A percentile compares a stretch with the other conserved stretches of the same genome.
Evolutionary conservation across 2,329 filamentous ascomycete genomes (phyloP).

Genomic region (Tolypocladium sp.): DNA sequence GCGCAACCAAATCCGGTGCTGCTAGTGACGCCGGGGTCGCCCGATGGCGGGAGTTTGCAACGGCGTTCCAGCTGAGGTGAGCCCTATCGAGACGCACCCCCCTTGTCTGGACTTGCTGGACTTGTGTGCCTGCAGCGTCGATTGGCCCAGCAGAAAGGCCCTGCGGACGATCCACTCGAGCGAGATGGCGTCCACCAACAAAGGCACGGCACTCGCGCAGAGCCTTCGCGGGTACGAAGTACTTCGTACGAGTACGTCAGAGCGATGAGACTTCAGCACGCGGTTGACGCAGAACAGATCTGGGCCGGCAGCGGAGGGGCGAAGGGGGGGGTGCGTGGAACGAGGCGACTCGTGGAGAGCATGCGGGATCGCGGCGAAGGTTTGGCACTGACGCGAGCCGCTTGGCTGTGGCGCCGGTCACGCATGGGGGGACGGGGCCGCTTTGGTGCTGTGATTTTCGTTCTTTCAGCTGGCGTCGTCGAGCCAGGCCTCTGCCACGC

Average conservation of each 20-base stretch:
- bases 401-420: slow-evolving; percentile 11
- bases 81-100: slow-evolving; percentile 16
- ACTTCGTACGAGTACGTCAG: neutral
- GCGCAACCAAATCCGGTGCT: neutral
- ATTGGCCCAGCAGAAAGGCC: neutral
- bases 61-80: slow-evolving; percentile 27
- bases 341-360: neutral
- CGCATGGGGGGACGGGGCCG: neutral
- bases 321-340: neutral
- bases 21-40: neutral
- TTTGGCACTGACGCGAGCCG: slow-evolving; percentile 4
- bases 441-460: neutral
- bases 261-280: neutral
- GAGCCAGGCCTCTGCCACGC: slow-evolving; percentile 9
- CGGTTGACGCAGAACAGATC: neutral
- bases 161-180: neutral
- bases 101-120: neutral
- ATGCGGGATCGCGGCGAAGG: neutral
- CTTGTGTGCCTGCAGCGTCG: neutral
- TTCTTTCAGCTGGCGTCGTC: slow-evolving; percentile 9
- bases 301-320: neutral
- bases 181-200: neutral
- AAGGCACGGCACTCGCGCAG: neutral
- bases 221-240: neutral
- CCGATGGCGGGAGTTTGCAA: slow-evolving; percentile 2